phyloP scores from a whole-genome alignment of 179 eudicot genomes.

The Beta macrorhiza region DNA sequence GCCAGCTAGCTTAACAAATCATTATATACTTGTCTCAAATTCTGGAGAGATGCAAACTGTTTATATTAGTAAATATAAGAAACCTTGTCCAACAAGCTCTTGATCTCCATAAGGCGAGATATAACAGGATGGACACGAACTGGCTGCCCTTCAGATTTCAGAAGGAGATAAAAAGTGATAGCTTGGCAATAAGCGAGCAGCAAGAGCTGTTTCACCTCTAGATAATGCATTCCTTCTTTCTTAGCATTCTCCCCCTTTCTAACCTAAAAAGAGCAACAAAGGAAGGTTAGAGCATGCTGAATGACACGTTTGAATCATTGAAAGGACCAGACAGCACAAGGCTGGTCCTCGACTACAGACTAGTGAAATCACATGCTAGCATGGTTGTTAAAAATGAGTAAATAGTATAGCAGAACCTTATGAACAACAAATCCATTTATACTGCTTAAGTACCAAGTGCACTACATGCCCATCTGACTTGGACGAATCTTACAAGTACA shows the following conservation, averaged over 20 bases:
- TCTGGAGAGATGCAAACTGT: not conserved
- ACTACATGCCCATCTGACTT: slow-evolving; percentile 2
- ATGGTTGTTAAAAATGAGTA: not conserved
- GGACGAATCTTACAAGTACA: not conserved
- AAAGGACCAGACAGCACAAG: not conserved
- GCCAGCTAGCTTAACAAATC: slow-evolving; percentile 5
- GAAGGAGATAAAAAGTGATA: slow-evolving; percentile 89
- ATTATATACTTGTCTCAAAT: not conserved
- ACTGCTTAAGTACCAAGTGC: not conserved
- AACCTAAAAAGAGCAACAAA: slow-evolving; percentile 42
- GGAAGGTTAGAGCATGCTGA: not conserved
- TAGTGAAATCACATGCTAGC: not conserved
- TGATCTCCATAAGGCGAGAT: slow-evolving; percentile 83
- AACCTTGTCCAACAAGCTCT: slow-evolving; percentile 82
- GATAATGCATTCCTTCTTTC: slow-evolving; percentile 63
- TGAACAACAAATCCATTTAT: not conserved
- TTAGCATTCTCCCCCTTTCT: slow-evolving; percentile 36
- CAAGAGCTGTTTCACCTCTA: slow-evolving; percentile 76
- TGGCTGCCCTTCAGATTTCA: slow-evolving; percentile 87
- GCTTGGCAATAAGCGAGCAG: slow-evolving; percentile 84
- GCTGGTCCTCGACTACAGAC: not conserved
- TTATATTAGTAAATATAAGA: not conserved
- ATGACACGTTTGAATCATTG: not conserved
- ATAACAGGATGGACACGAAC: slow-evolving; percentile 96
- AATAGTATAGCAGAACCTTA: not conserved